phyloP scores from a whole-genome alignment of 2,329 filamentous ascomycete genomes.

The Scopulariopsis brevicaulis region DNA sequence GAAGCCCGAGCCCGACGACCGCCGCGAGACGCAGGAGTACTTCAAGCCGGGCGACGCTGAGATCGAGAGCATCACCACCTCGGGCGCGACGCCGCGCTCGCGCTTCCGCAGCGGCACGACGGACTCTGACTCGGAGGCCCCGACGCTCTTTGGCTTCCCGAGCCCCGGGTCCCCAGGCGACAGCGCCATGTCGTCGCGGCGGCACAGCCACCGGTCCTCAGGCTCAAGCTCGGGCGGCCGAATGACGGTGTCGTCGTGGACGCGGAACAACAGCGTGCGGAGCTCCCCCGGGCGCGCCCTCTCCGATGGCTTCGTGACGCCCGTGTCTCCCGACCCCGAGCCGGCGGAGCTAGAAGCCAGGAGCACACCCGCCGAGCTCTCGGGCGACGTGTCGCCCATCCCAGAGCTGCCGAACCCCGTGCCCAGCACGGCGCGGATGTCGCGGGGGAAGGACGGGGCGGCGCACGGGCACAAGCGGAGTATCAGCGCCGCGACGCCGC shows the following conservation, averaged over 20 bases:
- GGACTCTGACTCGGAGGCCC: neutral
- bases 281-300: neutral
- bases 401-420: neutral
- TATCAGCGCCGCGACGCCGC: neutral
- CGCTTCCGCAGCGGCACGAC: conserved; percentile 1
- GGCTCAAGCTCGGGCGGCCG: neutral
- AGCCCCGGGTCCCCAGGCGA: neutral
- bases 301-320: neutral
- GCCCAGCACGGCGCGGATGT: neutral
- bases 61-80: neutral
- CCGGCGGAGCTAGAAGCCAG: neutral
- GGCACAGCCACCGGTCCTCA: conserved; percentile 1
- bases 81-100: neutral
- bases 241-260: neutral
- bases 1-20: neutral
- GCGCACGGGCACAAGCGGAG: neutral
- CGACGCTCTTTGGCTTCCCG: neutral
- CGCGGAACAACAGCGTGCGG: neutral
- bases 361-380: neutral
- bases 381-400: neutral
- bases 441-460: neutral
- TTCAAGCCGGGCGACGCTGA: neutral
- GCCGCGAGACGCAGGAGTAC: neutral
- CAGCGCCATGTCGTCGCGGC: neutral
- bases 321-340: neutral